Percentiles rank a stretch among this genome's conserved stretches.
phyloP scores from a whole-genome alignment of 495 filamentous ascomycete genomes.

The Daldinia concentrica region DNA sequence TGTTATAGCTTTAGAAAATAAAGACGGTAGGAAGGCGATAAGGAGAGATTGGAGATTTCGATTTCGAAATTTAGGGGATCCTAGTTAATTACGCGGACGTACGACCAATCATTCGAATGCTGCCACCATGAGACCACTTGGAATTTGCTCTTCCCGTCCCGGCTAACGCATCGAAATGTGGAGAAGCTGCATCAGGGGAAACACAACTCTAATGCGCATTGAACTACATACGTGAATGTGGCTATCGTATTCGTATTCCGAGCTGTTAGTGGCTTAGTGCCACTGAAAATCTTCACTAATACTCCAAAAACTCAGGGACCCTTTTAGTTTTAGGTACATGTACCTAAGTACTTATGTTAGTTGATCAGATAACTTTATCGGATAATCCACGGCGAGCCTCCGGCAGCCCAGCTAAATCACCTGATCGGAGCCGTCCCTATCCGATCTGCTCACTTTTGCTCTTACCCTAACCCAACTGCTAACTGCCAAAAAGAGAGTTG shows the following conservation, averaged over 20 bases:
- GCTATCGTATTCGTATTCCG: slow-evolving; percentile 42
- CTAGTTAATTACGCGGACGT: slow-evolving; percentile 15
- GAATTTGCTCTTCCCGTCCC: slow-evolving; percentile 44
- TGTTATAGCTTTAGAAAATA: slow-evolving; percentile 35
- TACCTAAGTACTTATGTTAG: slow-evolving; percentile 1
- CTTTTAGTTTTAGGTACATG: neutral
- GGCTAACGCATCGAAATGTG: slow-evolving; percentile 9
- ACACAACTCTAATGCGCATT: slow-evolving; percentile 1
- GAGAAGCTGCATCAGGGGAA: slow-evolving; percentile 22
- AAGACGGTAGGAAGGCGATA: slow-evolving; percentile 39
- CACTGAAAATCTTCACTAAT: neutral
- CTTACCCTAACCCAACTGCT: slow-evolving; percentile 21
- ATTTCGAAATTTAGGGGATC: slow-evolving; percentile 27
- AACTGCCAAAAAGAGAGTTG: neutral
- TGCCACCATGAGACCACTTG: slow-evolving; percentile 49
- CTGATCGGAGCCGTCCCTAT: slow-evolving; percentile 20
- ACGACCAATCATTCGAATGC: slow-evolving; percentile 47
- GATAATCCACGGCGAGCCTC: slow-evolving; percentile 21
- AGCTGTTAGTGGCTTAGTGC: slow-evolving; percentile 15
- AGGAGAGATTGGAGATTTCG: slow-evolving; percentile 44
- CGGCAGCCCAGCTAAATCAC: slow-evolving; percentile 14
- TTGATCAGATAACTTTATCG: slow-evolving; percentile 36
- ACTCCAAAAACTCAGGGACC: neutral
- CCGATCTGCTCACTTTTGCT: slow-evolving; percentile 10
- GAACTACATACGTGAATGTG: neutral